Evolutionary conservation across 306 rosid species (phyloP), one percentile per base, ranked within the genome.

Genomic region (Trifolium fragiferum): DNA sequence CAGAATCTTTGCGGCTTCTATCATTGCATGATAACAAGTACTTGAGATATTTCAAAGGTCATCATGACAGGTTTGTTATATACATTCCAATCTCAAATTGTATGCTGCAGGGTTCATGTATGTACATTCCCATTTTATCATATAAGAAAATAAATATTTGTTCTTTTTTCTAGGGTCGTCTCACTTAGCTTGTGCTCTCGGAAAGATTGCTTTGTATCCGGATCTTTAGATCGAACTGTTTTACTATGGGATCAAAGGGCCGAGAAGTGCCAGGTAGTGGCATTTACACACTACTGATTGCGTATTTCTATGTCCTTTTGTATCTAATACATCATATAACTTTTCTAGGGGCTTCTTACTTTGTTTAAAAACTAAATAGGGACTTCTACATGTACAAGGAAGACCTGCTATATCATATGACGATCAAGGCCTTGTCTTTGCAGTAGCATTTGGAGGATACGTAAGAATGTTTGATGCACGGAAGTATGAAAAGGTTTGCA

Each of bases 221-320:
- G 97, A 30, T 94, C 97, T 65, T 91, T 94, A 43, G 97, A 94
- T 82, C 85, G 95, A 85, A 91, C 96, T 68, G 96, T 91, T 68
- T 80, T 94, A 78, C 90, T 94, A 40, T 92, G 98, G 98, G 98
- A 94, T 81, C 98, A 94, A 80, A 87, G 95, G 70, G 93, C 89
- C 2, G 96, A 94, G 71, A 94, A 94, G 78, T 91, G 96, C 74
- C 98, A 90, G 97, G 98, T 94, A 66, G 80, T 70, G 57, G 57
- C 65, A 72, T 78, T 43, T 70, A 62, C 64, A 67, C 62, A 6
- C 41, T 46, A 15, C 16, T 64, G 63, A 72, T 74, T 50, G 68
- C 27, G 68, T 76, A 21, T 73, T 57, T 84, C 47, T 44, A 74
- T 41, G 47, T 73, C 27, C 19, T 38, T 14, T 73, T 64, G 70